Conservation (phyloP, 1,284 basidiomycete genomes). For the Agaricales sp. region DNA sequence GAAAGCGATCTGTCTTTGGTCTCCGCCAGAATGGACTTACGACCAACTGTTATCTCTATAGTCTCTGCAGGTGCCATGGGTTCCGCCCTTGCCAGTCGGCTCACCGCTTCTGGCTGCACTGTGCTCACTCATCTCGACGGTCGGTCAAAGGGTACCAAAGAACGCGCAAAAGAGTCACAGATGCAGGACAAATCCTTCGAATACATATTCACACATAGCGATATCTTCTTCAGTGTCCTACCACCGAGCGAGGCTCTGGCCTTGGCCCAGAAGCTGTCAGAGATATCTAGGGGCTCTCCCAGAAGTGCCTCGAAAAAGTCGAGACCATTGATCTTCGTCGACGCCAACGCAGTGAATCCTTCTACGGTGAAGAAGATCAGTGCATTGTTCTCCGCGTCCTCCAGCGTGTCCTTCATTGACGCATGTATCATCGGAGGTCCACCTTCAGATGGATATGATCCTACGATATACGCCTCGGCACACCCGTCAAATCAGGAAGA, state of each 20-base stretch:
- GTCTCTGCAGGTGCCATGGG: neutral
- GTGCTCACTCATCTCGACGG: constrained; percentile 42
- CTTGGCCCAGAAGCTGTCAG: constrained; percentile 34
- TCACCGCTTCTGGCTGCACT: constrained; percentile 30
- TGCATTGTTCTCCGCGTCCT: constrained; percentile 26
- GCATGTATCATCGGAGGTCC: constrained; percentile 50
- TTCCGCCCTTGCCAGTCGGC: constrained; percentile 29
- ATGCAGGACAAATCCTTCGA: constrained; percentile 36
- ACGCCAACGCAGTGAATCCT: constrained; percentile 51
- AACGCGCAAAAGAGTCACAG: constrained; percentile 40
- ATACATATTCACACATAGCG: constrained; percentile 31
- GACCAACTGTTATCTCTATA: too few relatives aligned
- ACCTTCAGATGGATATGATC: constrained; percentile 35
- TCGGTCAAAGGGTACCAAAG: constrained; percentile 35
- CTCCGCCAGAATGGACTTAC: too few relatives aligned
- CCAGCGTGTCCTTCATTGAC: constrained; percentile 37
- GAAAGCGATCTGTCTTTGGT: too few relatives aligned
- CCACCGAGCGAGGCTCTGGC: constrained; percentile 42
- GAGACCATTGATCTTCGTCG: constrained; percentile 31
- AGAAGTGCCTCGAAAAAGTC: constrained; percentile 5
- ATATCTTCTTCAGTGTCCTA: constrained; percentile 45
- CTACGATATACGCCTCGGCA: constrained; percentile 44
- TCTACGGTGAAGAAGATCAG: constrained; percentile 38
- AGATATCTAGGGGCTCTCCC: constrained; percentile 13
- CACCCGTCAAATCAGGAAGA: constrained; percentile 21